These are phyloP conservation scores for Omphalea diandra DNA, from an alignment of 441 rosid species.

Conservation along the genomic window DNA sequence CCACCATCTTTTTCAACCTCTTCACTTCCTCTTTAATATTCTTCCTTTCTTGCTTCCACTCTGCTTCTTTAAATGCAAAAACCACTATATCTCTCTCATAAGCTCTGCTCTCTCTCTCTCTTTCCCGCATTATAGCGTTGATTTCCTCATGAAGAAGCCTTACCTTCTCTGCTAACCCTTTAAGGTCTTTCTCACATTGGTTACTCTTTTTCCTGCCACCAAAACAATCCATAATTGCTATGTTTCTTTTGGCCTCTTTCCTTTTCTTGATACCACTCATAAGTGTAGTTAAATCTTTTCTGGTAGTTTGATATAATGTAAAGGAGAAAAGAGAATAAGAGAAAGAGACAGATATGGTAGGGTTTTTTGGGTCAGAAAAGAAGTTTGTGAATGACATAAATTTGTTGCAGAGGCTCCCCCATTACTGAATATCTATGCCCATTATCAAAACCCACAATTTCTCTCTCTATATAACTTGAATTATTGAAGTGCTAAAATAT, in stretches of 20 bases:
- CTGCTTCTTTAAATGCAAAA: constrained; percentile 53
- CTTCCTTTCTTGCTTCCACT: constrained; percentile 73
- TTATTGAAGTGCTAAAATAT: constrained; percentile 25
- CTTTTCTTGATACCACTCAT: not conserved
- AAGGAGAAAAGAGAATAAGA: not conserved
- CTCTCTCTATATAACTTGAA: constrained; percentile 8
- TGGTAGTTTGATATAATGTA: not conserved
- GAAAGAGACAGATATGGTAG: constrained; percentile 5
- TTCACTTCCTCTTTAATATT: constrained; percentile 61
- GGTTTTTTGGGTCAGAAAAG: constrained; percentile 21
- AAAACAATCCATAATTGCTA: constrained; percentile 46
- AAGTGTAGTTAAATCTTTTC: not conserved
- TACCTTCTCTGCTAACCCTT: constrained; percentile 36
- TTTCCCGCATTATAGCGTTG: constrained; percentile 38
- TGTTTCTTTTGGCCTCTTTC: not conserved
- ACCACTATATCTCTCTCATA: constrained; percentile 48
- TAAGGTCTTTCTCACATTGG: constrained; percentile 20
- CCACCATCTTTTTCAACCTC: constrained; percentile 47
- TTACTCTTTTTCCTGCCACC: constrained; percentile 41
- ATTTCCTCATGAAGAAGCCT: constrained; percentile 49
- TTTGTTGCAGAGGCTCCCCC: constrained; percentile 30
- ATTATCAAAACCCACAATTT: not conserved
- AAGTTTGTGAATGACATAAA: constrained; percentile 37
- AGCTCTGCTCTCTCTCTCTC: constrained; percentile 43
- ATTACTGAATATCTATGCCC: constrained; percentile 13